These are phyloP conservation scores for Naganishia cerealis DNA, from an alignment of 1,284 basidiomycete species.

Conservation along the genomic window DNA sequence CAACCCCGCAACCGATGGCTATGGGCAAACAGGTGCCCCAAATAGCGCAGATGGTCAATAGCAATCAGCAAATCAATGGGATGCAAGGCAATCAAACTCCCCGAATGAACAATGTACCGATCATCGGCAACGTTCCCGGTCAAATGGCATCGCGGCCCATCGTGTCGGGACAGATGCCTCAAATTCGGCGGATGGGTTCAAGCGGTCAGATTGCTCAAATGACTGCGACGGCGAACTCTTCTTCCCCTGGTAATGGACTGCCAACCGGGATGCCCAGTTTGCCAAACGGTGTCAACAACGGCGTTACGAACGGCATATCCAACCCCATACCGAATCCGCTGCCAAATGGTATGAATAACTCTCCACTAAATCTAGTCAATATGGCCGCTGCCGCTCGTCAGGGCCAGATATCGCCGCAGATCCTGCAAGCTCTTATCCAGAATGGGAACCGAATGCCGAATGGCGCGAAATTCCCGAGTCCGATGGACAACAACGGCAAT, in stretches of 20 bases:
- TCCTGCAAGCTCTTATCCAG: slow-evolving; percentile 21
- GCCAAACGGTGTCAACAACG: slow-evolving; percentile 4
- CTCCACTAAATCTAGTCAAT: slow-evolving; percentile 22
- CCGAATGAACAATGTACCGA: slow-evolving; percentile 12
- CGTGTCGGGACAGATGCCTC: slow-evolving; percentile 26
- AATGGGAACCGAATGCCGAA: slow-evolving; percentile 18
- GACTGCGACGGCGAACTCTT: slow-evolving; percentile 15
- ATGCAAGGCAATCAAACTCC: slow-evolving; percentile 21
- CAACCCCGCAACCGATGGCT: slow-evolving; percentile 9
- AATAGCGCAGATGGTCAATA: slow-evolving; percentile 27
- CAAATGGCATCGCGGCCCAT: slow-evolving; percentile 13
- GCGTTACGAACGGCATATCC: not conserved
- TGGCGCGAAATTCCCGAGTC: slow-evolving; percentile 21
- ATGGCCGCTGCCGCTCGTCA: slow-evolving; percentile 31
- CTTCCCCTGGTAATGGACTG: slow-evolving; percentile 31
- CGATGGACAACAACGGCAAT: slow-evolving; percentile 28
- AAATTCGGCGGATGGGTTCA: slow-evolving; percentile 33
- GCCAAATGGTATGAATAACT: slow-evolving; percentile 15
- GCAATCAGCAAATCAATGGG: slow-evolving; percentile 11
- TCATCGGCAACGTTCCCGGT: slow-evolving; percentile 7
- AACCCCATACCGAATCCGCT: not conserved
- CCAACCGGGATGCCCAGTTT: slow-evolving; percentile 8
- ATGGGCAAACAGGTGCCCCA: slow-evolving; percentile 21
- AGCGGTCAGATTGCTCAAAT: slow-evolving; percentile 24
- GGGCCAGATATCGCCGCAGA: slow-evolving; percentile 28